Percentiles rank a stretch among this genome's conserved stretches.
Conservation (phyloP, 305 asterid species). For the Rubia balearica region DNA sequence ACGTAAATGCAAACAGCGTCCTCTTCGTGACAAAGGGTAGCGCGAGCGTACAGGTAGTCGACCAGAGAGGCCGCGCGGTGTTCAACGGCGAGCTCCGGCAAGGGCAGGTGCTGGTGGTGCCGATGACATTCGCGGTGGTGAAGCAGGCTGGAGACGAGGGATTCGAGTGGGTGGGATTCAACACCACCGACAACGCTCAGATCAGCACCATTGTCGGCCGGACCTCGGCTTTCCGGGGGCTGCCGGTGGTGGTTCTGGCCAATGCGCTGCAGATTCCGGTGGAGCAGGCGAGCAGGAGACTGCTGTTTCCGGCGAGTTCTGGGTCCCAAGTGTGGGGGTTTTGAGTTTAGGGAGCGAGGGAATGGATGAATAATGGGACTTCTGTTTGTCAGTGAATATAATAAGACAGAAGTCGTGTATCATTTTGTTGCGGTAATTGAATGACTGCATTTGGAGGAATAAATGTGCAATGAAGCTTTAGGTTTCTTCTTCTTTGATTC, state of each 20-base stretch:
- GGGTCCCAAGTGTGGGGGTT: not conserved
- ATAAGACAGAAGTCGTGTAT: not conserved
- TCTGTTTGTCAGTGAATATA: not conserved
- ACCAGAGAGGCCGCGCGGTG: constrained; percentile 54
- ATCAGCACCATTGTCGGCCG: constrained; percentile 58
- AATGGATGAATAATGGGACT: constrained; percentile 1
- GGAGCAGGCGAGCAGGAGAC: constrained; percentile 46
- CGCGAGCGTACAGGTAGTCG: constrained; percentile 43
- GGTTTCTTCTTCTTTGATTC: too few species aligned
- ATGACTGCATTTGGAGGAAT: not conserved
- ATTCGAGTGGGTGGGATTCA: constrained; percentile 59
- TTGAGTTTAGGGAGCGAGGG: too few species aligned
- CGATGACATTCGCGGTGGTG: constrained; percentile 49
- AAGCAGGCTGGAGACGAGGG: constrained; percentile 52
- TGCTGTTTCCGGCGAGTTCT: constrained; percentile 23
- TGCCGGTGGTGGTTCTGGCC: constrained; percentile 52
- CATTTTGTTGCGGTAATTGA: not conserved
- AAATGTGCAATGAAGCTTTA: not conserved
- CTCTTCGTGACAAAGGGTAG: constrained; percentile 48
- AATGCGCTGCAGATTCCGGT: constrained; percentile 32
- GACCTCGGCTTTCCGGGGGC: constrained; percentile 52
- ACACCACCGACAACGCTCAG: constrained; percentile 62
- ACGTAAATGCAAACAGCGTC: constrained; percentile 46
- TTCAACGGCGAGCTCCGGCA: constrained; percentile 35
- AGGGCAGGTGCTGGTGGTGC: constrained; percentile 62